Conservation (phyloP, 225 moss, liverwort and hornwort genomes). For the Bryum argenteum region DNA sequence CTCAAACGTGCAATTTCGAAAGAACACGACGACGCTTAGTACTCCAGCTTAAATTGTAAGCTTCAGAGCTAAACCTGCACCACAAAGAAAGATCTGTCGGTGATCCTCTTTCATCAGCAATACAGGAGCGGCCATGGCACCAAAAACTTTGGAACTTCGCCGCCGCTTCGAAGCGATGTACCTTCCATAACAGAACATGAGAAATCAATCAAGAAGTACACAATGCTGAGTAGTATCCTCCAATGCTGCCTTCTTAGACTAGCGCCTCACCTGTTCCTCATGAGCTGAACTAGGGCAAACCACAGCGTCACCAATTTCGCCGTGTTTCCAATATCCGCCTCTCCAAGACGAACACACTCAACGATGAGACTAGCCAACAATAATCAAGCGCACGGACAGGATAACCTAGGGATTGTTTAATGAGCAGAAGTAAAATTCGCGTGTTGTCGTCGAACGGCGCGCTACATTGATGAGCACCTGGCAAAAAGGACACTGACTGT, state of each 20-base stretch:
- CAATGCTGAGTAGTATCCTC: conserved; percentile 30
- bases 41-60: conserved; percentile 16
- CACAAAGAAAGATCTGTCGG: background rate
- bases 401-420: conserved; percentile 34
- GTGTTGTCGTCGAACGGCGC: conserved; percentile 24
- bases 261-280: conserved; percentile 20
- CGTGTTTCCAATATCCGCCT: conserved; percentile 24
- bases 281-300: conserved; percentile 28
- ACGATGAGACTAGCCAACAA: conserved; percentile 22
- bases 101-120: conserved; percentile 7
- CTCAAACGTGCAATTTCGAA: conserved; percentile 27
- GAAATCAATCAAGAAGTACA: conserved; percentile 17
- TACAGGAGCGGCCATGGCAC: conserved; percentile 10
- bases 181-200: conserved; percentile 5
- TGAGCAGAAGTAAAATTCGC: conserved; percentile 17
- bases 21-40: background rate
- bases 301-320: conserved; percentile 14
- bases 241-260: conserved; percentile 22
- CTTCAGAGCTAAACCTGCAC: conserved; percentile 17
- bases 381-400: conserved; percentile 32
- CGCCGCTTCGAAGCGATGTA: background rate
- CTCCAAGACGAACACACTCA: background rate
- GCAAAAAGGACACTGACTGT: conserved; percentile 24
- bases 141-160: conserved; percentile 9
- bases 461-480: conserved; percentile 33